phyloP scores from a whole-genome alignment of 345 rosid genomes.

The Heritiera littoralis region DNA sequence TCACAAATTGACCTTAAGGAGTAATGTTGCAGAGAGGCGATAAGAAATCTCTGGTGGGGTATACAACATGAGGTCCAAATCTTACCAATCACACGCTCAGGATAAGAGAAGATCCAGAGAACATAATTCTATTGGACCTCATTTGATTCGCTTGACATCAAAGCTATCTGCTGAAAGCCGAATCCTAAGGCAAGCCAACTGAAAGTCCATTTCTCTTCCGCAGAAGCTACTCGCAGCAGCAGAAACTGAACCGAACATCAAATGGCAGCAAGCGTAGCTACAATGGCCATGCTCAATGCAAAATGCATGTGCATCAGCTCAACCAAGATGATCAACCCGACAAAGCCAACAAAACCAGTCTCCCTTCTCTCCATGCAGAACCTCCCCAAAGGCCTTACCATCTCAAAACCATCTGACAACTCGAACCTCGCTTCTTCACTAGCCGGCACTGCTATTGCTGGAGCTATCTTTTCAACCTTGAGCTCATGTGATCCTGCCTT shows the following conservation, averaged over 20 bases:
- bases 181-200: background rate
- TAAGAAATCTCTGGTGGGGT: background rate
- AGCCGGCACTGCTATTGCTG: slow-evolving; percentile 63
- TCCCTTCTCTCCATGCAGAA: slow-evolving; percentile 37
- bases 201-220: slow-evolving; percentile 23
- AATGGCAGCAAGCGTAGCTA: slow-evolving; percentile 53
- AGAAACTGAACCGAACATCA: slow-evolving; percentile 9
- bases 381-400: slow-evolving; percentile 56
- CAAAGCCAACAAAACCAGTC: slow-evolving; percentile 36
- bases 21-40: background rate
- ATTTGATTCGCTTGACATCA: slow-evolving; percentile 15
- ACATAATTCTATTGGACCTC: slow-evolving; percentile 42
- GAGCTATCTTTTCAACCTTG: slow-evolving; percentile 75
- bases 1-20: no score
- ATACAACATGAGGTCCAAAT: slow-evolving; percentile 38
- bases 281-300: slow-evolving; percentile 62
- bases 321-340: slow-evolving; percentile 37
- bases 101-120: slow-evolving; percentile 68
- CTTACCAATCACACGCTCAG: slow-evolving; percentile 31
- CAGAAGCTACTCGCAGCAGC: background rate
- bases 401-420: slow-evolving; percentile 32
- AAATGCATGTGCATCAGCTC: slow-evolving; percentile 51
- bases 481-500: slow-evolving; percentile 70
- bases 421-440: slow-evolving; percentile 30
- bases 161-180: background rate